Evolutionary conservation across 2,329 filamentous ascomycete genomes (phyloP), one percentile per base, ranked within the genome.

Genomic region (Aspergillus novoparasiticus): DNA sequence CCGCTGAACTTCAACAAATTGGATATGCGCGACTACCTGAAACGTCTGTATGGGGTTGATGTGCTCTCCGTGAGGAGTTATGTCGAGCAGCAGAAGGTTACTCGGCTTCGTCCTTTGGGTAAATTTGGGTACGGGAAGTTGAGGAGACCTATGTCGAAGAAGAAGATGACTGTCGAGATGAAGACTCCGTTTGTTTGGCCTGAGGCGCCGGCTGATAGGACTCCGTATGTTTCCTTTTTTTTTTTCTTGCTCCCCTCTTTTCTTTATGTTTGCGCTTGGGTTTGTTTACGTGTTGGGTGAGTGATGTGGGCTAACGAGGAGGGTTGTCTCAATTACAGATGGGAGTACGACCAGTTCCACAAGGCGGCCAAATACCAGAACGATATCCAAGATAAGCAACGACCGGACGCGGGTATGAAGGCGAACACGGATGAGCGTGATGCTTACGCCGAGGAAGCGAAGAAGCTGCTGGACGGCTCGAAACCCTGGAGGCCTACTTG

Each of bases 151-250:
- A 84, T 86, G 67, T 82, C 88, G 57, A 85, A 89, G 73, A 99
- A 99, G 86, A 91, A 89, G 78, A 99, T 99, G 95, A 96, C 91
- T 48, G 92, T 96, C 51, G 92, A 97, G 83, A 86, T 99, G 82
- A 87, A 85, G 65, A 83, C 89, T 82, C 92, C 94, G 5, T 99
- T 99, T 81, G 88, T 91, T 61, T 98, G 92, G 90, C 95, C 95
- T 1, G 85, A 88, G 67, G 78, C 83, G 68, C 91, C 92, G 5
- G 78, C 83, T 67, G 85, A 90, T 75, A 82, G 86, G 65, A 76
- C 83, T 62, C 79, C 82, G 76, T 93, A 81, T 62, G 84, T 82
- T 69, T 60, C 65, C 60, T 45, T 46, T 36, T 16, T 16, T 16
- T 46, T 46, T 36, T 16, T 16, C 34, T 11, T 34, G 34, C 58